A percentile compares a stretch with the other conserved stretches of the same genome.
Conservation (phyloP, 163 green algal species). For the Scenedesmus sp. region DNA sequence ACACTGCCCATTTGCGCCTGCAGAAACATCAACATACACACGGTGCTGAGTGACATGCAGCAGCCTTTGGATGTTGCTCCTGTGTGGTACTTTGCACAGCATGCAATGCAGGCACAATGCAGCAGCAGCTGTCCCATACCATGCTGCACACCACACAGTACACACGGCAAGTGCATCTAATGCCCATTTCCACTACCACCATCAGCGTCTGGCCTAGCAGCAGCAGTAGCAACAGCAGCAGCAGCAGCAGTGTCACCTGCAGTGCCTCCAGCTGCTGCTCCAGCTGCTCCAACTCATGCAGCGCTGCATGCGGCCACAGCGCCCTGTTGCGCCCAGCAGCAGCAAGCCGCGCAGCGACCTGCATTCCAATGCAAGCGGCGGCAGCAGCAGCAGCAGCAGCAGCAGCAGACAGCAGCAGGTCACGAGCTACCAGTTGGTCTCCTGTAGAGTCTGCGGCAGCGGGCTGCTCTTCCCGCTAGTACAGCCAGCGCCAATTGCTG, state of each 20-base stretch:
- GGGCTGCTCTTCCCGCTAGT: neutral
- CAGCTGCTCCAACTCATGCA: slow-evolving; percentile 58
- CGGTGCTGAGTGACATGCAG: neutral
- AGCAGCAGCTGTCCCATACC: neutral
- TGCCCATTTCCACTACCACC: too few relatives aligned
- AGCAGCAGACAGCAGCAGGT: neutral
- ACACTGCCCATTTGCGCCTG: neutral
- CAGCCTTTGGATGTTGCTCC: too few relatives aligned
- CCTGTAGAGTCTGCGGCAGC: neutral
- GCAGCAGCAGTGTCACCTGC: neutral
- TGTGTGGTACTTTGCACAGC: too few relatives aligned
- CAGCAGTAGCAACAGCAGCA: neutral
- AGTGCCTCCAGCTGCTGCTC: slow-evolving; percentile 58
- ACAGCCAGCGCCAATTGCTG: neutral
- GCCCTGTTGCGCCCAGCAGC: slow-evolving; percentile 38
- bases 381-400: slow-evolving; percentile 3
- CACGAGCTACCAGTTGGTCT: neutral
- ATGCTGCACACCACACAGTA: neutral
- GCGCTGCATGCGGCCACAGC: slow-evolving; percentile 44
- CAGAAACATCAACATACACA: neutral
- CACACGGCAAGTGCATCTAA: too few relatives aligned
- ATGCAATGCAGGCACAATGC: too few relatives aligned
- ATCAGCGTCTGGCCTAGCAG: too few relatives aligned
- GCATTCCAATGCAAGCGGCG: neutral
- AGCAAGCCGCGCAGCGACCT: slow-evolving; percentile 40